Evolutionary conservation across 2,329 filamentous ascomycete species (phyloP).

Genomic region (Chaetomiaceae sp.): DNA sequence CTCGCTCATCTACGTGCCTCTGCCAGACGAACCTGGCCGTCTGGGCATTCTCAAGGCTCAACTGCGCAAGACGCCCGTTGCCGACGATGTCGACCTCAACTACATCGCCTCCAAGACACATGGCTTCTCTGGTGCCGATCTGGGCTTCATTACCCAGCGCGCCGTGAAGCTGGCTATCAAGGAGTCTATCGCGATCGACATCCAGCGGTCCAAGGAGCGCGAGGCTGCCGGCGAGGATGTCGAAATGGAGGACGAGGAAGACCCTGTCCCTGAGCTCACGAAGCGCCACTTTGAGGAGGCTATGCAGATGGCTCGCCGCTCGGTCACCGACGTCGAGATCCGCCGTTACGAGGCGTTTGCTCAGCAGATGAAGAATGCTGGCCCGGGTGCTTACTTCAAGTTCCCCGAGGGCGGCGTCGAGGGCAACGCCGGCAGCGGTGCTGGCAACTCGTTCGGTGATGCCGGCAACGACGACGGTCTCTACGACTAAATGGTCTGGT

Average conservation of each 20-base stretch:
- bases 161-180: conserved; percentile 99
- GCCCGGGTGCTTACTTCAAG: conserved; percentile 95
- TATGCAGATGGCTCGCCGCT: conserved; percentile 90
- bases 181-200: conserved; percentile 84
- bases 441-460: conserved; percentile 69
- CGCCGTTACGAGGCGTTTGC: conserved; percentile 97
- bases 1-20: conserved; percentile 95
- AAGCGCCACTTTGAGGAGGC: conserved; percentile 98
- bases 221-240: conserved; percentile 78
- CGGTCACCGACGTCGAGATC: conserved; percentile 95
- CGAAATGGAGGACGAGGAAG: conserved; percentile 85
- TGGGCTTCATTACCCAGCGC: conserved; percentile 97
- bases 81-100: conserved; percentile 77
- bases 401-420: conserved; percentile 73
- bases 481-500: conserved; percentile 68
- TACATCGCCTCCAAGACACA: conserved; percentile 97
- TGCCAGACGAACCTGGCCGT: conserved; percentile 88
- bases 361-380: conserved; percentile 98
- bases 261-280: conserved; percentile 92
- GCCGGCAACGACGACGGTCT: conserved; percentile 94
- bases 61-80: conserved; percentile 95
- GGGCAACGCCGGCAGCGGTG: conserved; percentile 60
- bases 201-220: conserved; percentile 83
- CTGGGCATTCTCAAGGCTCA: conserved; percentile 88
- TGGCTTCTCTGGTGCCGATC: conserved; percentile 98